phyloP scores from a whole-genome alignment of 1,139 yeast genomes.

The Kluyveromyces sp. region DNA sequence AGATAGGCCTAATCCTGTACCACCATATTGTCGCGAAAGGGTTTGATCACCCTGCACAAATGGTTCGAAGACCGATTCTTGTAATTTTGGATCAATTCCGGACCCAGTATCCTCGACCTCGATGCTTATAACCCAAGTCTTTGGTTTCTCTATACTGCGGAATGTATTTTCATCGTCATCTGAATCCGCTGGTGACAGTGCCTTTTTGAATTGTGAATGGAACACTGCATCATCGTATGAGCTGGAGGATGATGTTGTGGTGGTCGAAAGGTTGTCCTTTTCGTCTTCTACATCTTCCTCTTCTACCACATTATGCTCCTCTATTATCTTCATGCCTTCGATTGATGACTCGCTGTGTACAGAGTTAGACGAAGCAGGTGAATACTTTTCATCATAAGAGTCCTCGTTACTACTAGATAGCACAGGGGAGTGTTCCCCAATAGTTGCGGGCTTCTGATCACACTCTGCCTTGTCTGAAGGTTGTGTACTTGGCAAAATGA shows the following conservation, averaged over 20 bases:
- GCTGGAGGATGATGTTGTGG: slow-evolving; percentile 41
- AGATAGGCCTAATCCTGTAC: slow-evolving; percentile 91
- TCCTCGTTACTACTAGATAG: slow-evolving; percentile 1
- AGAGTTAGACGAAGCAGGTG: not conserved
- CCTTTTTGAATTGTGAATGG: slow-evolving; percentile 42
- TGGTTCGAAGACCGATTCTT: slow-evolving; percentile 86
- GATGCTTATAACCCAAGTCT: slow-evolving; percentile 42
- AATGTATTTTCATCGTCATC: slow-evolving; percentile 15
- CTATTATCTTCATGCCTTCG: not conserved
- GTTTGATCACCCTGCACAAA: slow-evolving; percentile 97
- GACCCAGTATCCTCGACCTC: slow-evolving; percentile 88
- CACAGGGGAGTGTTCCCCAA: slow-evolving; percentile 9
- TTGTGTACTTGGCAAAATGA: slow-evolving; percentile 28
- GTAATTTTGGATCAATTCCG: slow-evolving; percentile 75
- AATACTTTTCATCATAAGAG: slow-evolving; percentile 4
- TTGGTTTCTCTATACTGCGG: slow-evolving; percentile 16
- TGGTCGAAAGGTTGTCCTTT: slow-evolving; percentile 33
- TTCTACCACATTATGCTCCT: not conserved
- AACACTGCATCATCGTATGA: slow-evolving; percentile 52
- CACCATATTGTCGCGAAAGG: slow-evolving; percentile 83
- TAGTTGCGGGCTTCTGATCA: slow-evolving; percentile 7
- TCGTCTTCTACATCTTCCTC: slow-evolving; percentile 1
- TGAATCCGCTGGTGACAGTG: slow-evolving; percentile 14
- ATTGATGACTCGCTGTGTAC: not conserved
- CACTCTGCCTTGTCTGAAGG: slow-evolving; percentile 4